Conservation (phyloP, 768 basidiomycete genomes). For the Chalciporus chontae region DNA sequence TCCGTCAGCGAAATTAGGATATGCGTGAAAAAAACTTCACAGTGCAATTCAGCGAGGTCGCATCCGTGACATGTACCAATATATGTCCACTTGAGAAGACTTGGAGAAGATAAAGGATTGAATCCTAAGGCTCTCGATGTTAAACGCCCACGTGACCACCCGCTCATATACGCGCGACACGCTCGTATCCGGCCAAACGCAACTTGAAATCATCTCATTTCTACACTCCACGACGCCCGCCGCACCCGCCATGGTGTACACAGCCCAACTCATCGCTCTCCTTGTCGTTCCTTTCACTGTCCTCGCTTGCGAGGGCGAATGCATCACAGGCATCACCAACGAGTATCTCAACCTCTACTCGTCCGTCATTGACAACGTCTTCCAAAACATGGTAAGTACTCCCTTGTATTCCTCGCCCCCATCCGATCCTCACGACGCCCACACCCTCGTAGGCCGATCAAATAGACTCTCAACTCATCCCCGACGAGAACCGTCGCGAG, state of each 20-base stretch:
- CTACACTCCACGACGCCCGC: conserved; percentile 9
- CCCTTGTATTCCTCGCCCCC: neutral
- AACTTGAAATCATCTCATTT: neutral
- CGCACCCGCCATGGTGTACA: conserved; percentile 17
- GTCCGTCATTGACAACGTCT: conserved; percentile 34
- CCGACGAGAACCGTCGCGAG: conserved; percentile 20
- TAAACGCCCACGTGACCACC: conserved; percentile 20
- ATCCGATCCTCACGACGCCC: neutral
- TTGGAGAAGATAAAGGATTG: neutral
- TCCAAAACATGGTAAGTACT: conserved; percentile 42
- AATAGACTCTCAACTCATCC: conserved; percentile 33
- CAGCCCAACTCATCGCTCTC: conserved; percentile 20
- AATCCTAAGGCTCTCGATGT: neutral
- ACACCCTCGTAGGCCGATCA: conserved; percentile 30
- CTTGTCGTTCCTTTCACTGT: conserved; percentile 36
- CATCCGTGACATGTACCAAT: neutral
- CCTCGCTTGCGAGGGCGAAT: conserved; percentile 66
- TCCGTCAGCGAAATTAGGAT: no score
- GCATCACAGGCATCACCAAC: conserved; percentile 57
- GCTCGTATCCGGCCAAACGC: neutral
- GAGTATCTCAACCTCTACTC: conserved; percentile 52
- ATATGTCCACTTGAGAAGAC: neutral
- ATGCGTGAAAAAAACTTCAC: neutral
- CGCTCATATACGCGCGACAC: neutral
- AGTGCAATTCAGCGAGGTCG: neutral